phyloP scores from a whole-genome alignment of 768 basidiomycete species.

The Collybia sp. region DNA sequence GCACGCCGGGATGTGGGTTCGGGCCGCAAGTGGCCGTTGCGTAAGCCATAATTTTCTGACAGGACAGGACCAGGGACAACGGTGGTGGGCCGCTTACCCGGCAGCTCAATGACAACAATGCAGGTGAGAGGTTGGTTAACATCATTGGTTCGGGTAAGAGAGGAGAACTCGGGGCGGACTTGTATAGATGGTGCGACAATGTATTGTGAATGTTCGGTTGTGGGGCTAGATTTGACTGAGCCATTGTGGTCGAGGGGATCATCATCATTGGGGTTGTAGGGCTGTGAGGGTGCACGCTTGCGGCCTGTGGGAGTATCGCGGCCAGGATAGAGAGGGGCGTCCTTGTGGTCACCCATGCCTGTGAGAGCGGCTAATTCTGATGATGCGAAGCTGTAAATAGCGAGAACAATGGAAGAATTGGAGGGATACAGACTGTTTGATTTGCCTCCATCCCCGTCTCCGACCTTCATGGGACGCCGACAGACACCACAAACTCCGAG shows the following conservation, averaged over 20 bases:
- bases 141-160: slow-evolving; percentile 65
- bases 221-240: slow-evolving; percentile 42
- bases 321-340: slow-evolving; percentile 60
- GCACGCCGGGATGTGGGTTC: slow-evolving; percentile 30
- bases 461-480: slow-evolving; percentile 93
- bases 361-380: slow-evolving; percentile 92
- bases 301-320: slow-evolving; percentile 53
- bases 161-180: slow-evolving; percentile 88
- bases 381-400: slow-evolving; percentile 2
- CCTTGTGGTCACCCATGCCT: slow-evolving; percentile 70
- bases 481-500: slow-evolving; percentile 97
- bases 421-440: slow-evolving; percentile 69
- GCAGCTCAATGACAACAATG: slow-evolving; percentile 90
- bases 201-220: slow-evolving; percentile 50
- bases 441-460: slow-evolving; percentile 81
- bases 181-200: slow-evolving; percentile 92
- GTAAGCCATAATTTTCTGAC: slow-evolving; percentile 38
- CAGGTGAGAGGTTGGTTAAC: slow-evolving; percentile 86
- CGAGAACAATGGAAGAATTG: slow-evolving; percentile 2
- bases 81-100: slow-evolving; percentile 57
- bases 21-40: slow-evolving; percentile 11
- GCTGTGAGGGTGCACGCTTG: slow-evolving; percentile 28
- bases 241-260: slow-evolving; percentile 70
- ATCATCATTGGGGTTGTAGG: slow-evolving; percentile 76
- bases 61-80: slow-evolving; percentile 52